A percentile compares a stretch with the other conserved stretches of the same genome.
These are phyloP conservation scores for Vickermania ingenoplastis DNA, from an alignment of 208 protist species.

Conservation along the genomic window DNA sequence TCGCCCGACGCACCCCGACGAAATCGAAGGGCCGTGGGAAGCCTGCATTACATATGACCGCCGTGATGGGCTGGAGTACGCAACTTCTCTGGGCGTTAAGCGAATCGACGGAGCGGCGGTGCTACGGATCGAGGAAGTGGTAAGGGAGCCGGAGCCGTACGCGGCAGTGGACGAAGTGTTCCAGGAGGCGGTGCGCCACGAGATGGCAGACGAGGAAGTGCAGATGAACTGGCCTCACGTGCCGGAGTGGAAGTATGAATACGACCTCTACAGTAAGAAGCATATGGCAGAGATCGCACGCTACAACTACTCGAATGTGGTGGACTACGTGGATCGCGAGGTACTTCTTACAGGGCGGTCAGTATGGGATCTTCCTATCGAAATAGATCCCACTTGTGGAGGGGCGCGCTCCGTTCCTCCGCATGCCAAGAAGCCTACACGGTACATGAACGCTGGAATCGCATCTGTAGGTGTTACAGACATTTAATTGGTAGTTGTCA, in stretches of 20 bases:
- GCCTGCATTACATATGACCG: slow-evolving; percentile 70
- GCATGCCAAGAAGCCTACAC: slow-evolving; percentile 67
- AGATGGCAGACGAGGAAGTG: slow-evolving; percentile 70
- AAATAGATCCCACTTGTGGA: slow-evolving; percentile 82
- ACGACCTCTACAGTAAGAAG: slow-evolving; percentile 64
- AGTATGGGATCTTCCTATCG: slow-evolving; percentile 84
- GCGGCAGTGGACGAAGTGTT: slow-evolving; percentile 56
- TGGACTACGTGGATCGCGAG: slow-evolving; percentile 89
- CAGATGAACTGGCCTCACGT: slow-evolving; percentile 84
- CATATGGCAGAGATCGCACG: slow-evolving; percentile 66
- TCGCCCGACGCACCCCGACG: slow-evolving; percentile 79
- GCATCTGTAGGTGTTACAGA: slow-evolving; percentile 57
- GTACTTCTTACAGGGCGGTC: slow-evolving; percentile 82
- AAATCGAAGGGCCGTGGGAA: slow-evolving; percentile 86
- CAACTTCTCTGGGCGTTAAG: slow-evolving; percentile 42
- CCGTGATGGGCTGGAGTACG: slow-evolving; percentile 56
- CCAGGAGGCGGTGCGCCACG: slow-evolving; percentile 54
- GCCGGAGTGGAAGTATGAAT: slow-evolving; percentile 82
- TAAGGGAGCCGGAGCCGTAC: slow-evolving; percentile 32
- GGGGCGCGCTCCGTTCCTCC: slow-evolving; percentile 65
- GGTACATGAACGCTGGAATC: slow-evolving; percentile 58
- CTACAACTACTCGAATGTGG: slow-evolving; percentile 89
- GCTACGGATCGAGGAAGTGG: slow-evolving; percentile 26
- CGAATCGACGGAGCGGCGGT: slow-evolving; percentile 63
- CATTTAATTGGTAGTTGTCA: slow-evolving; percentile 26